Base-by-base conservation (phyloP, 2,329 filamentous ascomycete genomes). In the Tolypocladium endophyticum region DNA sequence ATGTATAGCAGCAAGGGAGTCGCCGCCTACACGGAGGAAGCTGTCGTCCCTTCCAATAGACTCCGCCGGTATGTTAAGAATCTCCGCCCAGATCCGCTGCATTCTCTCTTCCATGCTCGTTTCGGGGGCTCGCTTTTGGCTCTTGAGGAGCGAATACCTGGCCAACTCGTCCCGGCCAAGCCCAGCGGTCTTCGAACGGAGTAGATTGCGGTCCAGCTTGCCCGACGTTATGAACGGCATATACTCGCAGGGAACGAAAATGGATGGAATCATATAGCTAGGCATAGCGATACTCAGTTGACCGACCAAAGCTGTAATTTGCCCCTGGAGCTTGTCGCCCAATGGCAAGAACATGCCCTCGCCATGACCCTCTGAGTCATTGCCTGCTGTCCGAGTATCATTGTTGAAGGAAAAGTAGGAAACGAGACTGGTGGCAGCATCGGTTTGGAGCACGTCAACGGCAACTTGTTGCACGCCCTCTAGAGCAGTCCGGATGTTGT, bases 11-110 rank as follows among this genome's bases (percentile, higher is more conserved):
- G 62, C 60, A 12, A 70, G 63, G 2, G 68, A 71, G 35, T 69
- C 67, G 6, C 69, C 69, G 3, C 69, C 69, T 1, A 71, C 62
- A 4, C 58, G 53, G 30, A 71, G 66, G 60, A 71, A 70, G 57
- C 63, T 65, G 52, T 66, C 63, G 11, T 65, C 64, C 4, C 69
- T 61, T 6, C 72, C 70, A 28, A 79, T 75, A 4, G 39, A 55
- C 1, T 60, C 35, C 16, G 52, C 23, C 7, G 59, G 2, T 33
- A 61, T 54, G 1, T 54, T 61, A 0, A 62, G 35, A 2, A 61
- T 45, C 18, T 38, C 39, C 3, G 61, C 59, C 61, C 61, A 62
- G 1, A 62, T 35, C 2, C 25, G 20, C 2, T 62, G 61, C n/a
- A 62, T 6, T 11, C 30, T 47, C 1, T 2, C 16, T 57, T 62